Evolutionary conservation across 805 yeast species (phyloP).

Genomic region (Kazachstania viticola): DNA sequence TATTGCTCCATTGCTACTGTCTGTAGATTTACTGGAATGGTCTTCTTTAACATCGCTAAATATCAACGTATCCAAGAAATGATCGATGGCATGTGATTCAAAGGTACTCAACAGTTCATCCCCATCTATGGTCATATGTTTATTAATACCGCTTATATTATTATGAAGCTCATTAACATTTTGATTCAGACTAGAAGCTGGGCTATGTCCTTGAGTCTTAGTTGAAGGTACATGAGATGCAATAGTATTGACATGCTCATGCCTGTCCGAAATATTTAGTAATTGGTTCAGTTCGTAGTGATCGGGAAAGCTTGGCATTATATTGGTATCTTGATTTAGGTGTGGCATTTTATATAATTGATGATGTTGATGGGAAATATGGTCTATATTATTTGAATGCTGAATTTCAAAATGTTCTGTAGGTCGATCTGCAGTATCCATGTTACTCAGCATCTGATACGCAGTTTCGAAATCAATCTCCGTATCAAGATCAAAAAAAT

Average conservation of each 20-base stretch:
- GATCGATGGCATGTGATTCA: slow-evolving; percentile 26
- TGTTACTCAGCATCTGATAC: slow-evolving; percentile 20
- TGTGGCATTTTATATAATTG: not conserved
- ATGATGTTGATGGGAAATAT: not conserved
- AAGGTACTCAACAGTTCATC: slow-evolving; percentile 19
- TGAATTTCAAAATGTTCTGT: not conserved
- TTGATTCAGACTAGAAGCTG: not conserved
- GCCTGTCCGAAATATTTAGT: not conserved
- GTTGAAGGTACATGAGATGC: not conserved
- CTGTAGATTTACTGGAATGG: not conserved
- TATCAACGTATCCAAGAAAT: slow-evolving; percentile 21
- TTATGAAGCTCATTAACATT: not conserved
- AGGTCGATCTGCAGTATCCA: slow-evolving; percentile 10
- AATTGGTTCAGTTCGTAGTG: not conserved
- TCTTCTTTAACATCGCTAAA: slow-evolving; percentile 2
- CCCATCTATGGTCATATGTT: not conserved
- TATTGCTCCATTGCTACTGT: not conserved
- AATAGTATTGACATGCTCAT: not conserved
- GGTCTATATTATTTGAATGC: not conserved
- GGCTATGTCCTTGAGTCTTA: not conserved
- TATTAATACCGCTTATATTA: not conserved
- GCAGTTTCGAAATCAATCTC: slow-evolving; percentile 28
- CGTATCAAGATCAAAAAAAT: slow-evolving; percentile 17
- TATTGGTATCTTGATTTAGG: not conserved
- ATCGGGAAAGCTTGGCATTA: not conserved